Base-by-base conservation (phyloP, 2,329 filamentous ascomycete genomes). In the Fusarium sp. region DNA sequence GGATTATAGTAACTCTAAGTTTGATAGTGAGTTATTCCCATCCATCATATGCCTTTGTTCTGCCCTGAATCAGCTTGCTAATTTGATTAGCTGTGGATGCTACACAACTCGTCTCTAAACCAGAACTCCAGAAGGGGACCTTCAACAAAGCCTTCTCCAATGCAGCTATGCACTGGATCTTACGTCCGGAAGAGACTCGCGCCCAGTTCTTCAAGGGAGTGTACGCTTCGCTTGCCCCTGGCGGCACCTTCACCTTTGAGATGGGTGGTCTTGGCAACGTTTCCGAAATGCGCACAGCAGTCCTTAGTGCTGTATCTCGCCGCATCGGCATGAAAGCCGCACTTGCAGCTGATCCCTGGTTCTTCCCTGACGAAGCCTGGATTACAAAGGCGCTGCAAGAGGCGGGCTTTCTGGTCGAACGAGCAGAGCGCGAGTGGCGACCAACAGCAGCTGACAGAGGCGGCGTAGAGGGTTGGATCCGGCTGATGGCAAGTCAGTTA, bases 201-300 rank as follows among this genome's bases (percentile, higher is more conserved):
- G 68, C 77, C 5, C 72, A 76, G 28, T 87, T 91, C 76, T 89
- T 92, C 72, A 69, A 73, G 9, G 85, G 82, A 39, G 82, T 89
- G 5, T 79, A 84, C 63, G 78, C 78, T 10, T 81, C 85, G 1
- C 82, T 93, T 3, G 82, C 80, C 34, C 85, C 86, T 0, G 84
- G 84, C 13, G 91, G 89, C 3, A 73, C 72, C 0, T 89, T 93
- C 61, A 85, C 86, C 11, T 92, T 93, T 72, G 91, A 93, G 77
- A 91, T 91, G 88, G 91, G 91, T 53, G 91, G 90, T 1, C 84
- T 89, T 50, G 91, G 91, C 20, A 92, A 93, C 77, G 84, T 91
- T 1, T 80, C 83, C 2, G 91, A 92, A 77, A 85, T 91, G 69
- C 84, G 87, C 28, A 81, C 86, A 1, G 87, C 88, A 3, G 79